Percentiles rank a stretch among this genome's conserved stretches.
Conservation (phyloP, 371 early-diverging fungal species). For the Mucor racemosus region DNA sequence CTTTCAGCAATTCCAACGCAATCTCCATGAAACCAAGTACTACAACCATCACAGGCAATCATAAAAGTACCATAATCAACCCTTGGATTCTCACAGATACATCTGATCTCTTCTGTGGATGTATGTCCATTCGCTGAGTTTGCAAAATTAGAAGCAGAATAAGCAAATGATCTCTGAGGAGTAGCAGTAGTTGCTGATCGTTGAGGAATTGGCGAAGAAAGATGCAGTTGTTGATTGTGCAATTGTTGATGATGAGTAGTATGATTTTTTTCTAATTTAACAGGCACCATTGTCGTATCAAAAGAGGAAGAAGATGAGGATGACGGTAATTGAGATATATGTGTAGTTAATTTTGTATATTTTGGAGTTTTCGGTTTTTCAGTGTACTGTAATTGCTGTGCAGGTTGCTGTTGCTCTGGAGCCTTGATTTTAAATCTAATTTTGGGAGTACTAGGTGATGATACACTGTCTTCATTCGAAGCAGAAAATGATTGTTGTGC, state of each 20-base stretch:
- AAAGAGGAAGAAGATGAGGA: neutral
- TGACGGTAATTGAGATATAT: neutral
- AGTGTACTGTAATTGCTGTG: neutral
- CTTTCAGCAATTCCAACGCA: constrained; percentile 68
- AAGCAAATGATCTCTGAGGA: neutral
- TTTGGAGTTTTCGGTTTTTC: neutral
- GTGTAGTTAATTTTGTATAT: neutral
- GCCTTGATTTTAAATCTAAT: constrained; percentile 51
- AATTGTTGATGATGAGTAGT: constrained; percentile 1
- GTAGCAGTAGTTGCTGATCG: neutral
- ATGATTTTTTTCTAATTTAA: constrained; percentile 13
- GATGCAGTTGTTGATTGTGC: neutral
- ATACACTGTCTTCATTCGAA: neutral
- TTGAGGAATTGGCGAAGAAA: neutral
- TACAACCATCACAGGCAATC: constrained; percentile 80
- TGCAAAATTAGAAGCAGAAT: neutral
- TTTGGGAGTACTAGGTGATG: constrained; percentile 42
- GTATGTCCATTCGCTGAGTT: neutral
- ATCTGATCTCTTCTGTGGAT: constrained; percentile 58
- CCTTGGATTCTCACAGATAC: constrained; percentile 70
- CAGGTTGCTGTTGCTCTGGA: constrained; percentile 42
- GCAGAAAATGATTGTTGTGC: neutral
- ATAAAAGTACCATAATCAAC: constrained; percentile 78
- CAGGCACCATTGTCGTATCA: neutral
- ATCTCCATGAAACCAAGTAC: constrained; percentile 78